phyloP scores from a whole-genome alignment of 345 rosid species.

The Pseudoturritis turrita region DNA sequence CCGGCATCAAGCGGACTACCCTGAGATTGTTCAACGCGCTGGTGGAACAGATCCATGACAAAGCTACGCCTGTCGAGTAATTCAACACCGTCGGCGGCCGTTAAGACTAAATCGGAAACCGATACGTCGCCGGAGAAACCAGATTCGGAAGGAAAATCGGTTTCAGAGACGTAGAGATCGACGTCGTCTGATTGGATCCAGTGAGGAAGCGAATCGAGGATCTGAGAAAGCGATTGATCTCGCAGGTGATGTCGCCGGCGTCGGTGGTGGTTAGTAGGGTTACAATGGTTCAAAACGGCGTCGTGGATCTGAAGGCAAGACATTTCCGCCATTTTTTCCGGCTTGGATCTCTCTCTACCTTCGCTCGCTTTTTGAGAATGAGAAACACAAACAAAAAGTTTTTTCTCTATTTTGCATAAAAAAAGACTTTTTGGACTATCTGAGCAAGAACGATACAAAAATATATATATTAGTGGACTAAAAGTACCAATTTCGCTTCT shows the following conservation, averaged over 20 bases:
- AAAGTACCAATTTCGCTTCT: neutral
- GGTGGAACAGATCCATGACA: slow-evolving; percentile 88
- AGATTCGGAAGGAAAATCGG: slow-evolving; percentile 23
- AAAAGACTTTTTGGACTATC: neutral
- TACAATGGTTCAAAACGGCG: slow-evolving; percentile 5
- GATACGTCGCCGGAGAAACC: slow-evolving; percentile 19
- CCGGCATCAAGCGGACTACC: slow-evolving; percentile 17
- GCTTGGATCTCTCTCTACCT: neutral
- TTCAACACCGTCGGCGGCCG: slow-evolving; percentile 34
- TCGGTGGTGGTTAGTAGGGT: slow-evolving; percentile 28
- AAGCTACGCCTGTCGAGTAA: slow-evolving; percentile 51
- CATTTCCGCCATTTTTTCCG: slow-evolving; percentile 37
- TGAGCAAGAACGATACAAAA: neutral
- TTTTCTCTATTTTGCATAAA: neutral
- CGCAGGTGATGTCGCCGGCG: slow-evolving; percentile 18
- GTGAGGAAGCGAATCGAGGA: slow-evolving; percentile 36
- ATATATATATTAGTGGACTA: neutral
- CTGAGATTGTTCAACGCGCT: slow-evolving; percentile 87
- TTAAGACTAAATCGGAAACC: slow-evolving; percentile 31
- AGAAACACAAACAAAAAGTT: neutral
- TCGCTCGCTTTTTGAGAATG: neutral
- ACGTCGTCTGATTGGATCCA: slow-evolving; percentile 29
- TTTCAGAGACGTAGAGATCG: slow-evolving; percentile 32
- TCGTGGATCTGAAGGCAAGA: slow-evolving; percentile 42
- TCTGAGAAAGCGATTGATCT: slow-evolving; percentile 17